A percentile compares a stretch with the other conserved stretches of the same genome.
Evolutionary conservation across 306 rosid genomes (phyloP).

Genomic region (Arachis stenosperma): DNA sequence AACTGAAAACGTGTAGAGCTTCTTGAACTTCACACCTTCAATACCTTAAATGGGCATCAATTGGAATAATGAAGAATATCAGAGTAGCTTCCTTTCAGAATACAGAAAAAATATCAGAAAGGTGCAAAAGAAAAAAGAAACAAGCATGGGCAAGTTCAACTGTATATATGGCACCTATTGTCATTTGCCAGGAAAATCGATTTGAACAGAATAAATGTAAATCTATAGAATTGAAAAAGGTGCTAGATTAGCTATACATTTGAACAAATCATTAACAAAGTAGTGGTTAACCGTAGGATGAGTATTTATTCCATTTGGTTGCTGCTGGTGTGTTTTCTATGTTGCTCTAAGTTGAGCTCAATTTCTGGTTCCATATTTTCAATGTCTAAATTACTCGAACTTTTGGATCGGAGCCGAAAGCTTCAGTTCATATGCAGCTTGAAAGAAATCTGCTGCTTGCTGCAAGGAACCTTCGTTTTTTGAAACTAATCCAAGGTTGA

Average conservation of each 20-base stretch:
- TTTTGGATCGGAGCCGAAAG: constrained; percentile 71
- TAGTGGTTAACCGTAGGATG: constrained; percentile 8
- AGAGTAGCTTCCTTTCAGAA: constrained; percentile 14
- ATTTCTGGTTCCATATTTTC: background rate
- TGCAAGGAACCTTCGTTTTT: constrained; percentile 68
- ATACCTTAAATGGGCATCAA: constrained; percentile 7
- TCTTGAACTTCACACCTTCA: background rate
- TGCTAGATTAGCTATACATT: constrained; percentile 49
- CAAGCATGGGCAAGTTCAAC: background rate
- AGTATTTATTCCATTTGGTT: constrained; percentile 25
- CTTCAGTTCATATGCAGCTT: constrained; percentile 78
- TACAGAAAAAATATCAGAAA: background rate
- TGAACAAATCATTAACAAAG: constrained; percentile 34
- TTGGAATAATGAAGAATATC: background rate
- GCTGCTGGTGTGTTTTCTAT: constrained; percentile 8
- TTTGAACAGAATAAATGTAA: constrained; percentile 37
- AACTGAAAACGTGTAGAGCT: too few species aligned
- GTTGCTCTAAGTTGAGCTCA: constrained; percentile 11
- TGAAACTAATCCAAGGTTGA: constrained; percentile 67
- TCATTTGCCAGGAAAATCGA: background rate
- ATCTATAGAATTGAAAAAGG: constrained; percentile 1
- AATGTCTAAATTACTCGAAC: constrained; percentile 41
- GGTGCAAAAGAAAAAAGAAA: background rate
- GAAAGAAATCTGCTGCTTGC: constrained; percentile 83
- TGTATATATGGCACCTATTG: background rate